These are phyloP conservation scores for Isoetes taiwanensis DNA, from an alignment of 75 land plant genomes.

Conservation along the genomic window DNA sequence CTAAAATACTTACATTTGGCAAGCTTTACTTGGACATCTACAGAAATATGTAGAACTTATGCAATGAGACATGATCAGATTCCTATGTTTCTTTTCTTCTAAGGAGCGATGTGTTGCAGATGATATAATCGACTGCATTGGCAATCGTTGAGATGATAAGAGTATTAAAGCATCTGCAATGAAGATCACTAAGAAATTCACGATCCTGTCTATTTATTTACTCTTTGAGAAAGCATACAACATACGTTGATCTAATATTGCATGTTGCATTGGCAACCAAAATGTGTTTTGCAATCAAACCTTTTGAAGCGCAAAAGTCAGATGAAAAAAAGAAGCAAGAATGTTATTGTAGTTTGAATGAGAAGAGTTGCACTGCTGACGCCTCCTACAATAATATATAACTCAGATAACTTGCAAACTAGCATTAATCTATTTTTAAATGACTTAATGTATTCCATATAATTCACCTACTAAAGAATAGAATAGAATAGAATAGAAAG, in stretches of 20 bases:
- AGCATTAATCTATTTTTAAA: background rate
- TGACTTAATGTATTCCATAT: too few species aligned
- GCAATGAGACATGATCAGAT: background rate
- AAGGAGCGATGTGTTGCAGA: too few species aligned
- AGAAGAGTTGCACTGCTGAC: conserved; percentile 48
- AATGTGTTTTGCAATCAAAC: background rate
- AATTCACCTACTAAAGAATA: too few species aligned
- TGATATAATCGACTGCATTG: too few species aligned
- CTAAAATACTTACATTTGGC: background rate
- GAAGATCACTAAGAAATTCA: background rate
- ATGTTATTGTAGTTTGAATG: conserved; percentile 78
- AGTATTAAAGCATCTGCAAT: background rate
- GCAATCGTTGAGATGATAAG: too few species aligned
- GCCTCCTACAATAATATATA: conserved; percentile 39
- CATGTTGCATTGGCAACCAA: background rate
- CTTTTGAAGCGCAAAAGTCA: background rate
- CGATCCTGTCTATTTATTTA: background rate
- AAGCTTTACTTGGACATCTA: background rate
- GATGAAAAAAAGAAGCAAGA: background rate
- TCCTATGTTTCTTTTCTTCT: background rate
- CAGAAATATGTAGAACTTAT: background rate
- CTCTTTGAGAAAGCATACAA: background rate
- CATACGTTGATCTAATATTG: background rate
- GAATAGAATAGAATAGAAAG: too few species aligned
- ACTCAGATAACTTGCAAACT: background rate